Evolutionary conservation across 495 filamentous ascomycete genomes (phyloP).

Genomic region (Ascodesmis nigricans): DNA sequence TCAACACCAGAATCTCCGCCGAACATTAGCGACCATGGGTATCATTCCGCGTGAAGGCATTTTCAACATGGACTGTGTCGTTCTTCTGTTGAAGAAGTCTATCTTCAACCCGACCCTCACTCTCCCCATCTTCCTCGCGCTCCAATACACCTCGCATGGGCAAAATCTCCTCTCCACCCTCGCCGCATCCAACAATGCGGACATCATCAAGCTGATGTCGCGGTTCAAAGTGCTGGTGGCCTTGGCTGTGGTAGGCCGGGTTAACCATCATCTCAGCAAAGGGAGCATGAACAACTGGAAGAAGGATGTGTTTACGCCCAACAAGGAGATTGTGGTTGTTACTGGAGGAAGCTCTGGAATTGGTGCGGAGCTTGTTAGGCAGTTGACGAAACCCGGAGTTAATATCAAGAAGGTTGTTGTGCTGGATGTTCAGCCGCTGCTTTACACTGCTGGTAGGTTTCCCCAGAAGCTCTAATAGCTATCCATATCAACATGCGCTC

Average conservation of each 20-base stretch:
- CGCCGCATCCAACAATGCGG: conserved; percentile 23
- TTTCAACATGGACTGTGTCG: conserved; percentile 38
- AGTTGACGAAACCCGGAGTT: conserved; percentile 31
- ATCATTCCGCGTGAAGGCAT: too few relatives aligned
- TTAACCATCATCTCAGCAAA: conserved; percentile 31
- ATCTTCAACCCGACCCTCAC: conserved; percentile 40
- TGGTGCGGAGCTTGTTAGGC: conserved; percentile 36
- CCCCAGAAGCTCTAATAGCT: neutral
- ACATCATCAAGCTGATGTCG: conserved; percentile 18
- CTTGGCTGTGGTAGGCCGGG: conserved; percentile 28
- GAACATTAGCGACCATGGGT: too few relatives aligned
- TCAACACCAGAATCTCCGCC: too few relatives aligned
- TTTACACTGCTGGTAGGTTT: conserved; percentile 31
- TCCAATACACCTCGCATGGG: conserved; percentile 37
- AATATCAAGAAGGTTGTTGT: conserved; percentile 34
- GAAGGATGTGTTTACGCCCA: conserved; percentile 42
- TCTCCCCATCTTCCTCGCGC: conserved; percentile 34
- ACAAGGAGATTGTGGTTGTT: conserved; percentile 44
- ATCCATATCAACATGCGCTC: neutral
- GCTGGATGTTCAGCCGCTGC: conserved; percentile 42
- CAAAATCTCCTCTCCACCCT: conserved; percentile 29
- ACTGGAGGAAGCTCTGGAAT: conserved; percentile 53
- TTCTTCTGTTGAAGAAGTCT: conserved; percentile 32
- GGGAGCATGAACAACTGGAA: conserved; percentile 38
- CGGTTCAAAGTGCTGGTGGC: conserved; percentile 28